A percentile compares a stretch with the other conserved stretches of the same genome.
These are phyloP conservation scores for Globisporangium carolinianum DNA, from an alignment of 352 stramenopile species.

Conservation along the genomic window DNA sequence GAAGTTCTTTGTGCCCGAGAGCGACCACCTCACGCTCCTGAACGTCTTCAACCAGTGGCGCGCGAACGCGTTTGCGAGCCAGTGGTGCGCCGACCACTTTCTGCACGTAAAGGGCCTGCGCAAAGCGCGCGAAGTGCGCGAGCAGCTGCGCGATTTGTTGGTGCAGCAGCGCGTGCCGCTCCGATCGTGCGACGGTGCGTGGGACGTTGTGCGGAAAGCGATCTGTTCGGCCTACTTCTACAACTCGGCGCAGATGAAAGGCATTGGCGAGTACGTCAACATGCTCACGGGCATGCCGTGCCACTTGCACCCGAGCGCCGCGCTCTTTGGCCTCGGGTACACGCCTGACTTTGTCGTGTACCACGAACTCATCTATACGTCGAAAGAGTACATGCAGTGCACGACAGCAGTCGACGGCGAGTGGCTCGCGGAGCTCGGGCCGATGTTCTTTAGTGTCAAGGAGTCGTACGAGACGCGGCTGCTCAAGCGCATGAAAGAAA, in stretches of 20 bases:
- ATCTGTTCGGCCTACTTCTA: conserved; percentile 99
- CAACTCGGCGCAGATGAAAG: conserved; percentile 98
- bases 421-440: conserved; percentile 98
- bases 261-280: conserved; percentile 99
- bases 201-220: conserved; percentile 97
- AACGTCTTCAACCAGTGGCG: conserved; percentile 96
- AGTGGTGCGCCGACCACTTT: conserved; percentile 96
- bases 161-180: conserved; percentile 94
- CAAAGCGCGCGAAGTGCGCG: conserved; percentile 88
- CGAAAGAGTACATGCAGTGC: conserved; percentile 98
- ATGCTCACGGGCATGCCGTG: conserved; percentile 98
- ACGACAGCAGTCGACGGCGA: conserved; percentile 98
- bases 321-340: conserved; percentile 97
- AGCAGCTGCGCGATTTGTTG: conserved; percentile 98
- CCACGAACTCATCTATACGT: conserved; percentile 99
- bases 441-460: conserved; percentile 99
- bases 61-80: conserved; percentile 91
- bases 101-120: conserved; percentile 95
- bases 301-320: conserved; percentile 94
- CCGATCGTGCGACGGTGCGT: conserved; percentile 86
- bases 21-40: conserved; percentile 95
- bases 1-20: conserved; percentile 99
- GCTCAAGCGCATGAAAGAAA: conserved; percentile 85
- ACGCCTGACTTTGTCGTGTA: conserved; percentile 99
- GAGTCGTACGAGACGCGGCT: conserved; percentile 93